Conservation (phyloP, 2,329 filamentous ascomycete genomes). For the Botryotinia convoluta region DNA sequence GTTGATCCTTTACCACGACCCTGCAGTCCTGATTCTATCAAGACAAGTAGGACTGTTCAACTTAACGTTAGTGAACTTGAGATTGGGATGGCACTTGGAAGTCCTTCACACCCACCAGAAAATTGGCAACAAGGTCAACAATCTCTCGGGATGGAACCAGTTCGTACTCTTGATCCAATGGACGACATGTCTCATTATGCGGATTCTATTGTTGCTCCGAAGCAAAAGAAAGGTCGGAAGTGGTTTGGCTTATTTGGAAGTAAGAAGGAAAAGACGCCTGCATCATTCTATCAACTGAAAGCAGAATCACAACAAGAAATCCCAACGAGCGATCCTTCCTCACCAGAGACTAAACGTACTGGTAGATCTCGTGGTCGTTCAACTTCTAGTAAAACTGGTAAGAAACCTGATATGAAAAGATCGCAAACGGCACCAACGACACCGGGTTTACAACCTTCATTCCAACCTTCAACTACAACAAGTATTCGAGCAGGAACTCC, state of each 20-base stretch:
- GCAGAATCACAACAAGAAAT: constrained; percentile 25
- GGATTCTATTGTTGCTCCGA: constrained; percentile 16
- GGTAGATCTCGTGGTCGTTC: constrained; percentile 27
- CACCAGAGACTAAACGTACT: constrained; percentile 20
- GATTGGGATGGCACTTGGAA: constrained; percentile 75
- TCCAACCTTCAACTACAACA: neutral
- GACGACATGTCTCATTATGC: constrained; percentile 24
- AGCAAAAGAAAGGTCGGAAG: constrained; percentile 54
- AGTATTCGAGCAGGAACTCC: constrained; percentile 20
- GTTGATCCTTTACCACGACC: neutral
- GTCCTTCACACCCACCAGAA: constrained; percentile 50
- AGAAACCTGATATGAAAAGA: constrained; percentile 33
- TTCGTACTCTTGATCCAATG: constrained; percentile 31
- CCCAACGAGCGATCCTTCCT: constrained; percentile 2
- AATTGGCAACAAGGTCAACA: constrained; percentile 27
- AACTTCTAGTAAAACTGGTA: constrained; percentile 29
- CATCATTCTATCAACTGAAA: constrained; percentile 37
- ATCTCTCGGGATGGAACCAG: constrained; percentile 15
- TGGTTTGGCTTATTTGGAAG: constrained; percentile 53
- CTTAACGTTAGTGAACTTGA: constrained; percentile 19
- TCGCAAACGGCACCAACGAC: constrained; percentile 32
- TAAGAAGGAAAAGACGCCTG: constrained; percentile 40
- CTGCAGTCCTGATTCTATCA: constrained; percentile 10
- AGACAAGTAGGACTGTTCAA: neutral
- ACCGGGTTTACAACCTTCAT: constrained; percentile 26